Percentiles rank a stretch among this genome's conserved stretches.
Evolutionary conservation across 345 rosid species (phyloP).

Genomic region (Raphanus sativus): DNA sequence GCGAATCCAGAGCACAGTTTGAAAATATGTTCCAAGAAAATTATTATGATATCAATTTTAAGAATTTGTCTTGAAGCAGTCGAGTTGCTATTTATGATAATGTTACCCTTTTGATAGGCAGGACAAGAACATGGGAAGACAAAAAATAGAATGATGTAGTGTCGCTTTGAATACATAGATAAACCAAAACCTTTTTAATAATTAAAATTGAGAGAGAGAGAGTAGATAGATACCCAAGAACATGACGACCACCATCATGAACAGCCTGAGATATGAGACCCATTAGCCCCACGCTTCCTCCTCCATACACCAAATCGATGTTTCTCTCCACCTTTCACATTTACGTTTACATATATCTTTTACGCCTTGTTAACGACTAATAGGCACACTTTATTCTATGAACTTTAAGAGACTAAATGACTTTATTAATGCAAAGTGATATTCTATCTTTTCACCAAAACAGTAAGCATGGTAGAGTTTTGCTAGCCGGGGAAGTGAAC

Average conservation of each 20-base stretch:
- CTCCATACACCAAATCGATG: conserved; percentile 44
- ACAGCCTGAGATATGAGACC: conserved; percentile 41
- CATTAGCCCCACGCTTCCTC: conserved; percentile 44
- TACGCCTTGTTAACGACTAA: not conserved
- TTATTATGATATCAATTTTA: not conserved
- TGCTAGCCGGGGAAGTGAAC: not conserved
- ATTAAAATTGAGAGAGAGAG: not conserved
- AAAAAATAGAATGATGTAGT: conserved; percentile 21
- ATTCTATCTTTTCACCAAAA: not conserved
- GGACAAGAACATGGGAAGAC: conserved; percentile 26
- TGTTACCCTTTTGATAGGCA: conserved; percentile 33
- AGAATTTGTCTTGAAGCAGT: conserved; percentile 13
- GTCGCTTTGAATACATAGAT: conserved; percentile 21
- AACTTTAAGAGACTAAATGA: not conserved
- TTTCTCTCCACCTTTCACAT: conserved; percentile 36
- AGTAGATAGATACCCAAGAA: conserved; percentile 30
- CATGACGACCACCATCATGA: conserved; percentile 44
- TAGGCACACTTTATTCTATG: not conserved
- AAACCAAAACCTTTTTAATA: not conserved
- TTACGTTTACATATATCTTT: not conserved
- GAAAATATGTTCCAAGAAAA: not conserved
- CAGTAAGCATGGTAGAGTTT: not conserved
- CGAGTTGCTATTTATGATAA: conserved; percentile 21
- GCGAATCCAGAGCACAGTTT: conserved; percentile 4
- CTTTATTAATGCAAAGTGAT: not conserved